Evolutionary conservation across 441 rosid species (phyloP).

Genomic region (Kokia cookei): DNA sequence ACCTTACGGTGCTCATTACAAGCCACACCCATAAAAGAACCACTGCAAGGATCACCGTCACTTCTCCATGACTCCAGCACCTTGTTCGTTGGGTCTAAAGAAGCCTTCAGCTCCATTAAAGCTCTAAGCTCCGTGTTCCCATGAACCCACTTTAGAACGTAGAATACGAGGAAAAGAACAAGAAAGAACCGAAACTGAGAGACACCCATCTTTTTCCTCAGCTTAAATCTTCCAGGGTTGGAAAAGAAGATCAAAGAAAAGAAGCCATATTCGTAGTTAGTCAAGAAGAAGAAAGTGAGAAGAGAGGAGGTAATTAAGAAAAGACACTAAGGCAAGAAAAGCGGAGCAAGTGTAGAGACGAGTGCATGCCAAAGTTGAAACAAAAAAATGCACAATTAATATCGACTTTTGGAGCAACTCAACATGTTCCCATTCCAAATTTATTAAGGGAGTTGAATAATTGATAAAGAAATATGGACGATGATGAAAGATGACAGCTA

Average conservation of each 20-base stretch:
- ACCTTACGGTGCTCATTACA: slow-evolving; percentile 51
- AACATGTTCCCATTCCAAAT: slow-evolving; percentile 16
- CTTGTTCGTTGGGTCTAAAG: slow-evolving; percentile 55
- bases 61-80: slow-evolving; percentile 48
- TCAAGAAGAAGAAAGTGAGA: slow-evolving; percentile 21
- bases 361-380: slow-evolving; percentile 27
- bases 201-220: slow-evolving; percentile 18
- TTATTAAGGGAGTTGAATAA: background rate
- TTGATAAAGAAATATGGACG: background rate
- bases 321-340: background rate
- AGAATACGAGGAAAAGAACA: slow-evolving; percentile 21
- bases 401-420: background rate
- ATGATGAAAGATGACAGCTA: background rate
- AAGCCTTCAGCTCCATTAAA: slow-evolving; percentile 57
- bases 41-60: slow-evolving; percentile 50
- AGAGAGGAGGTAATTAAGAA: slow-evolving; percentile 3
- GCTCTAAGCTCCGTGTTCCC: slow-evolving; percentile 69
- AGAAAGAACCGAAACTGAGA: slow-evolving; percentile 18
- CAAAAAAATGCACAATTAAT: slow-evolving; percentile 1
- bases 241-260: background rate
- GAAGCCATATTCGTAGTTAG: background rate
- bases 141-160: slow-evolving; percentile 10
- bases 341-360: background rate
- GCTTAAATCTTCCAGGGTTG: background rate
- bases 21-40: slow-evolving; percentile 51